These are phyloP conservation scores for Saturnispora besseyi DNA, from an alignment of 805 yeast genomes.

Conservation along the genomic window DNA sequence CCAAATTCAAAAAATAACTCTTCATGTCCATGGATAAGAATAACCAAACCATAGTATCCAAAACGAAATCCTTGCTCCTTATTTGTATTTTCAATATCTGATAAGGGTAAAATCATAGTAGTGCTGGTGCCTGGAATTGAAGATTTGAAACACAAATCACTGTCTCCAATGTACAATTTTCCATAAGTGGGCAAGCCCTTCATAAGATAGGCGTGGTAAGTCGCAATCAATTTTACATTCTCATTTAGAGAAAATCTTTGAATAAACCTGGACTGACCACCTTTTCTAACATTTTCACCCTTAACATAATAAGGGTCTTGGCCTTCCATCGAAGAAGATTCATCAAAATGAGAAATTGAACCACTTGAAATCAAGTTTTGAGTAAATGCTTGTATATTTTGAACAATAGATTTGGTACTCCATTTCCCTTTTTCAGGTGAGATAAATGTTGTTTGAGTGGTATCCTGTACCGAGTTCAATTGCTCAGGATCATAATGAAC, in stretches of 20 bases:
- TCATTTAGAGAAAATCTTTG: constrained; percentile 55
- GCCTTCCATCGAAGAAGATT: constrained; percentile 29
- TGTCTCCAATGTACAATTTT: constrained; percentile 62
- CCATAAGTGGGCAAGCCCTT: constrained; percentile 77
- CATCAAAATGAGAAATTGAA: constrained; percentile 46
- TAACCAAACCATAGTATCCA: constrained; percentile 60
- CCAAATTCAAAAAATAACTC: constrained; percentile 73
- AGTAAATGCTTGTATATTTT: constrained; percentile 23
- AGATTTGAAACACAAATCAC: constrained; percentile 70
- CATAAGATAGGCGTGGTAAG: constrained; percentile 62
- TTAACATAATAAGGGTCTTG: constrained; percentile 44
- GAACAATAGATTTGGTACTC: constrained; percentile 24
- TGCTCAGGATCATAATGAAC: not conserved
- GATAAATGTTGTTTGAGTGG: not conserved
- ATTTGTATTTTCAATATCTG: constrained; percentile 60
- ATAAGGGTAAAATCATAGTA: constrained; percentile 72
- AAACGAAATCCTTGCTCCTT: constrained; percentile 62
- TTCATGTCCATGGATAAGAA: constrained; percentile 66
- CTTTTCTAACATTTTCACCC: constrained; percentile 33
- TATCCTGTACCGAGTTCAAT: not conserved
- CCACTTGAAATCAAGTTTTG: constrained; percentile 18
- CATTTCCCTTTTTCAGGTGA: constrained; percentile 10
- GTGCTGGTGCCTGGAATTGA: constrained; percentile 70
- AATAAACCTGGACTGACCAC: constrained; percentile 22
- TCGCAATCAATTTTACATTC: constrained; percentile 45